Evolutionary conservation across 2,329 filamentous ascomycete species (phyloP), one percentile per base, ranked within the genome.

Genomic region (Cytospora paraplurivora): DNA sequence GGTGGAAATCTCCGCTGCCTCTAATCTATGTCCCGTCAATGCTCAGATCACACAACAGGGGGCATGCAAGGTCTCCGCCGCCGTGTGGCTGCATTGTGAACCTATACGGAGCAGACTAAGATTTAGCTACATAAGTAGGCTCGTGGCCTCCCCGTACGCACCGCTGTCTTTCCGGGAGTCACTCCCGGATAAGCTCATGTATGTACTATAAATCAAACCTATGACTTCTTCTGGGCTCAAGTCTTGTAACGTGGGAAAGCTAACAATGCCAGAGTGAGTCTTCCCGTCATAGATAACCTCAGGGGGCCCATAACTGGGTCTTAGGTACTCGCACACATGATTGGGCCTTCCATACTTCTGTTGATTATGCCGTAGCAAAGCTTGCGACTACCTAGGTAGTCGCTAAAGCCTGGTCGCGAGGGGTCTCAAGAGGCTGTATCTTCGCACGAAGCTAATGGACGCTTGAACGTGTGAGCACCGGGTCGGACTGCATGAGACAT

Each of bases 71-170:
- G 21, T n/a, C n/a, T 19, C n/a, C 44, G 44, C n/a, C n/a, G n/a
- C 44, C 44, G 44, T 47, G 44, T 47, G 44, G 44, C 44, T 47
- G 44, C 44, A 21, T 47, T 19, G 44, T 47, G 44, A 8, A 47
- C 21, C 44, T 19, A 11, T 19, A 47, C 41, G n/a, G 44, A 19
- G 17, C 10, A 44, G 27, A 4, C 41, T 7, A 41, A 2, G n/a
- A 19, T 10, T 3, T 19, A 12, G n/a, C 7, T 47, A 47, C 44
- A 19, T 47, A 7, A 19, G n/a, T 10, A 47, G 44, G 44, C 27
- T 27, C 27, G 27, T 27, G 27, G 27, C 41, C 7, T 44, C 3
- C 41, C 17, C n/a, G n/a, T 8, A 44, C 17, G 41, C 15, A 41
- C 17, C 17, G 41, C 15, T n/a, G 10, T 44, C 15, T 44, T 21